Conservation (phyloP, 2,329 filamentous ascomycete species). For the Cladosporium sp. region DNA sequence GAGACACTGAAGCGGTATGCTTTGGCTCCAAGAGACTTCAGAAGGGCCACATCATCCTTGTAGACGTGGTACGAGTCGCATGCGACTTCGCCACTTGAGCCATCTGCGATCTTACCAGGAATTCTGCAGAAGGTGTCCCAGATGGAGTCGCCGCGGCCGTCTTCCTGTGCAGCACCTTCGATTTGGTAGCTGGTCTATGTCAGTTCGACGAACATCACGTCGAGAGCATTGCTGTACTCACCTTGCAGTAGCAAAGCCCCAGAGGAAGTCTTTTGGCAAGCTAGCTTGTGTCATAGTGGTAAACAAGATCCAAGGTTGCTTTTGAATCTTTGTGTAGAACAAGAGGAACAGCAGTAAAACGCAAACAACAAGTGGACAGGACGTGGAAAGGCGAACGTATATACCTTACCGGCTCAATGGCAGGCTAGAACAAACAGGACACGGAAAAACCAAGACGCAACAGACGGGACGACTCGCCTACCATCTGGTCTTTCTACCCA, state of each 20-base stretch:
- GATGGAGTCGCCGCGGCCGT: constrained; percentile 77
- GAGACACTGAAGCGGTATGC: constrained; percentile 82
- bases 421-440: constrained; percentile 8
- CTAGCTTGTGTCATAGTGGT: constrained; percentile 16
- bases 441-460: constrained; percentile 8
- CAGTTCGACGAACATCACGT: neutral
- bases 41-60: constrained; percentile 69
- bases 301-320: neutral
- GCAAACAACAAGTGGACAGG: no score
- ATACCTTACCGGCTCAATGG: constrained; percentile 3
- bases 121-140: constrained; percentile 86
- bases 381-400: neutral
- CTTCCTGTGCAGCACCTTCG: constrained; percentile 69
- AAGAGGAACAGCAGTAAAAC: neutral
- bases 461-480: constrained; percentile 11
- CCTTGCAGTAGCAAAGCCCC: constrained; percentile 73
- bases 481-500: neutral
- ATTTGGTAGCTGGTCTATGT: constrained; percentile 68
- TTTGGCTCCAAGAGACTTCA: constrained; percentile 69
- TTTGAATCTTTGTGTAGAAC: neutral
- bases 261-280: constrained; percentile 47
- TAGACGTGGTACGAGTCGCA: constrained; percentile 86
- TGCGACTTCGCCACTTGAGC: constrained; percentile 68
- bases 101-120: constrained; percentile 78
- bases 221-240: constrained; percentile 8